These are phyloP conservation scores for Boletus vermiculosoides DNA, from an alignment of 768 basidiomycete genomes.

Conservation along the genomic window DNA sequence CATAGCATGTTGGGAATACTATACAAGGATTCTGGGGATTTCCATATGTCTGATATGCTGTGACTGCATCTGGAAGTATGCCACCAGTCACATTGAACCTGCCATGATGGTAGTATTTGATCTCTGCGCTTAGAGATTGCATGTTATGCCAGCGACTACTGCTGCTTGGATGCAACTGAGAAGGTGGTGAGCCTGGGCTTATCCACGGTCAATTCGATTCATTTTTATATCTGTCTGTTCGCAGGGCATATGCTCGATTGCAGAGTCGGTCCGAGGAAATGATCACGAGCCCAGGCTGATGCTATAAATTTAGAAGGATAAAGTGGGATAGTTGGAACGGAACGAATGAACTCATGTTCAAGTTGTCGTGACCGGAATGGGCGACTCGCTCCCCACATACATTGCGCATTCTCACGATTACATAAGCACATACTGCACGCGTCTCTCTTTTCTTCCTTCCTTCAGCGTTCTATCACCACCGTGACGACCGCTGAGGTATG, in stretches of 20 bases:
- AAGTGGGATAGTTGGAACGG: background rate
- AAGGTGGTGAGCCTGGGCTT: background rate
- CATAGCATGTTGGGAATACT: conserved; percentile 60
- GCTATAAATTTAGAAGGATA: conserved; percentile 4
- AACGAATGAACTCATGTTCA: too few relatives aligned
- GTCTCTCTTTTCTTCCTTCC: too few relatives aligned
- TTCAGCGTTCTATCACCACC: too few relatives aligned
- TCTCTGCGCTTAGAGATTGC: conserved; percentile 22
- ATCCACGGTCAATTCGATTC: background rate
- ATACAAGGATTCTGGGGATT: conserved; percentile 51
- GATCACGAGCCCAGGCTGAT: background rate
- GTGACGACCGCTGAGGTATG: too few relatives aligned
- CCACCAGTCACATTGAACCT: conserved; percentile 54
- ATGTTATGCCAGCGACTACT: background rate
- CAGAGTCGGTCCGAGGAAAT: background rate
- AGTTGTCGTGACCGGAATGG: too few relatives aligned
- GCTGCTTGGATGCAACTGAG: background rate
- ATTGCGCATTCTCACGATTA: too few relatives aligned
- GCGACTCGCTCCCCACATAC: too few relatives aligned
- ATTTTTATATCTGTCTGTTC: conserved; percentile 7
- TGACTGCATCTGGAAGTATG: conserved; percentile 53
- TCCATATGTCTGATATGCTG: conserved; percentile 60
- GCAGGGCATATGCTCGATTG: background rate
- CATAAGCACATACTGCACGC: too few relatives aligned
- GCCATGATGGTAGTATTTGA: conserved; percentile 54